Percentiles rank a stretch among this genome's conserved stretches.
These are phyloP conservation scores for Metarhizium sp. DNA, from an alignment of 2,329 filamentous ascomycete species.

Conservation along the genomic window DNA sequence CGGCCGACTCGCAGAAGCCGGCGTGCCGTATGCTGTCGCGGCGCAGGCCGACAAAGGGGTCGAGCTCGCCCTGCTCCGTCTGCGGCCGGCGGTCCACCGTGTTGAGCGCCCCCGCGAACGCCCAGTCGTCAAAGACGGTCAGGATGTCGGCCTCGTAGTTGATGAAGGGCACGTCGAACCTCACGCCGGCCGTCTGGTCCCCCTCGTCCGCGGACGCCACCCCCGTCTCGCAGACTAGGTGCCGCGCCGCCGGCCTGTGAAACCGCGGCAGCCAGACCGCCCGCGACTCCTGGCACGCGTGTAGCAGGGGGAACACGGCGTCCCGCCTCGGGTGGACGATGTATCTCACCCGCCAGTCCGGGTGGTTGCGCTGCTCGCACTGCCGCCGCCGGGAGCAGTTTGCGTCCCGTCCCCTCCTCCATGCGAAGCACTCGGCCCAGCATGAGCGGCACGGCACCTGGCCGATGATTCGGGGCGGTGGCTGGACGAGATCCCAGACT, in stretches of 20 bases:
- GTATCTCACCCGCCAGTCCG: conserved; percentile 6
- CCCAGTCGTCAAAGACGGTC: conserved; percentile 7
- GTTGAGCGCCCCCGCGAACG: not conserved
- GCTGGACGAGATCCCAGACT: conserved; percentile 5
- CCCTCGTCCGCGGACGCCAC: not conserved
- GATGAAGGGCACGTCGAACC: conserved; percentile 7
- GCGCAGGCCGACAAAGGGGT: not conserved
- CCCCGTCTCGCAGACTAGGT: not conserved
- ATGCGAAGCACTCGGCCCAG: not conserved
- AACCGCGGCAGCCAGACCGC: conserved; percentile 3
- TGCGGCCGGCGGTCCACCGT: conserved; percentile 2
- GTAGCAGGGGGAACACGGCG: conserved; percentile 5
- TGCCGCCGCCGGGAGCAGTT: not conserved
- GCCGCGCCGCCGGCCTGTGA: not conserved
- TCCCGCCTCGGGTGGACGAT: conserved; percentile 6
- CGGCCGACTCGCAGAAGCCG: conserved; percentile 4
- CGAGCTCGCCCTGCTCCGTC: not conserved
- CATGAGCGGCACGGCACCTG: conserved; percentile 4
- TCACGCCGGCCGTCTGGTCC: not conserved
- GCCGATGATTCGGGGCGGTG: conserved; percentile 5
- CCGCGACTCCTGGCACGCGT: conserved; percentile 6
- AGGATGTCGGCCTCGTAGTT: conserved; percentile 8
- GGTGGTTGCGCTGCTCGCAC: conserved; percentile 12
- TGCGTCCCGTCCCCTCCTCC: not conserved
- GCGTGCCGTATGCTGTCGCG: not conserved